phyloP scores from a whole-genome alignment of 192 early-diverging fungal species.

The Borealophlyctis nickersoniae region DNA sequence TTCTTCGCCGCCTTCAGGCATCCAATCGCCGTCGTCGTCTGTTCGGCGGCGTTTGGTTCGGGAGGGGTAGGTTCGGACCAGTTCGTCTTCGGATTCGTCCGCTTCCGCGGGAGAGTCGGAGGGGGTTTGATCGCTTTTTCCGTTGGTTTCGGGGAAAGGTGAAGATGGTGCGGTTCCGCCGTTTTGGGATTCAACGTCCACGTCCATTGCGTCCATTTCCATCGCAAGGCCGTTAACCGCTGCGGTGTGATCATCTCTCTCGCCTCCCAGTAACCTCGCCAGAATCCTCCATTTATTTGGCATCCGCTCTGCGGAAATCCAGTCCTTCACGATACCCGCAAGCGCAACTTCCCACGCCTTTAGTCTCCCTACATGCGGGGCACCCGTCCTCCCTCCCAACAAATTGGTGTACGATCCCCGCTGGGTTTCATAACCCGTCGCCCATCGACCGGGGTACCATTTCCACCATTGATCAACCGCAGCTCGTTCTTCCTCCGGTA shows the following conservation, averaged over 20 bases:
- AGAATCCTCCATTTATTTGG: constrained; percentile 33
- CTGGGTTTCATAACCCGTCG: constrained; percentile 2
- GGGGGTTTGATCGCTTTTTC: neutral
- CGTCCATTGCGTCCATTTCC: constrained; percentile 14
- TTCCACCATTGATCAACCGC: constrained; percentile 54
- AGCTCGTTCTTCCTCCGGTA: constrained; percentile 33
- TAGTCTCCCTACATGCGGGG: constrained; percentile 16
- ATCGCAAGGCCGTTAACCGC: constrained; percentile 21
- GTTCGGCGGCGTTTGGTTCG: constrained; percentile 13
- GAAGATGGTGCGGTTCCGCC: neutral
- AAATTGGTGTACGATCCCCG: constrained; percentile 1
- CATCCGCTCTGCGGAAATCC: constrained; percentile 7
- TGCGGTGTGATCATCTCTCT: neutral
- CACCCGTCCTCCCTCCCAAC: constrained; percentile 6
- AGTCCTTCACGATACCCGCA: constrained; percentile 44
- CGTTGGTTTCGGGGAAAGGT: too few species aligned
- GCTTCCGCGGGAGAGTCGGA: constrained; percentile 2
- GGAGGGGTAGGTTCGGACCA: neutral
- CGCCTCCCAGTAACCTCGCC: constrained; percentile 15
- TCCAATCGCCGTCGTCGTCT: constrained; percentile 20
- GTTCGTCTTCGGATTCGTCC: neutral
- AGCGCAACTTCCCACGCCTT: constrained; percentile 53
- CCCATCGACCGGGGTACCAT: constrained; percentile 42
- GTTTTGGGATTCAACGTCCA: constrained; percentile 7
- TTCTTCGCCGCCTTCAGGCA: constrained; percentile 3